A percentile compares a stretch with the other conserved stretches of the same genome.
Conservation (phyloP, 257 asterid species). For the Nicotiana paniculata region DNA sequence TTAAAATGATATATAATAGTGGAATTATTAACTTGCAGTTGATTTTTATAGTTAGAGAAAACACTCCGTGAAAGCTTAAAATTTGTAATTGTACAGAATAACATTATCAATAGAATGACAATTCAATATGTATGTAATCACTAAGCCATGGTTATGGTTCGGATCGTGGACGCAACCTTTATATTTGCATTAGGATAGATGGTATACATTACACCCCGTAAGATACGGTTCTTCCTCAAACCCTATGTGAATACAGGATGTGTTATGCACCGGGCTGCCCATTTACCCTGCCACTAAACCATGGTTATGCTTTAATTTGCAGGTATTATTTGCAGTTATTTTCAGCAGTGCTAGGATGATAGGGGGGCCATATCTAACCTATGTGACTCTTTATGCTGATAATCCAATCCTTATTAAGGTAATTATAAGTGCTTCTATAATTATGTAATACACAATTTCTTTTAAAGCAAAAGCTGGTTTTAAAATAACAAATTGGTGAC, state of each 20-base stretch:
- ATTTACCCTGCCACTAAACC: too few relatives aligned
- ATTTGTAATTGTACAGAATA: not conserved
- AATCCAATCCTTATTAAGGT: conserved; percentile 81
- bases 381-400: conserved; percentile 52
- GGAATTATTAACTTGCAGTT: too few relatives aligned
- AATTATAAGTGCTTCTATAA: not conserved
- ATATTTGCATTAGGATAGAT: too few relatives aligned
- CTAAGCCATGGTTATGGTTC: too few relatives aligned
- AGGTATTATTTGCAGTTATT: conserved; percentile 57
- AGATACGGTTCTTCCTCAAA: too few relatives aligned
- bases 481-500: not conserved
- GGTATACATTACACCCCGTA: too few relatives aligned
- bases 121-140: too few relatives aligned
- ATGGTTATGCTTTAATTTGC: not conserved
- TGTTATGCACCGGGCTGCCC: too few relatives aligned
- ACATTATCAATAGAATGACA: too few relatives aligned
- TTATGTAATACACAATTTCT: not conserved
- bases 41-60: not conserved
- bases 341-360: conserved; percentile 81
- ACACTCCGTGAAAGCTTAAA: not conserved
- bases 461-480: not conserved
- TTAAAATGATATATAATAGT: too few relatives aligned
- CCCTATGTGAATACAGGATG: too few relatives aligned
- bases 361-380: conserved; percentile 73
- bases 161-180: too few relatives aligned